These are phyloP conservation scores for Jamesozyma rosinii DNA, from an alignment of 805 yeast genomes.

Conservation along the genomic window DNA sequence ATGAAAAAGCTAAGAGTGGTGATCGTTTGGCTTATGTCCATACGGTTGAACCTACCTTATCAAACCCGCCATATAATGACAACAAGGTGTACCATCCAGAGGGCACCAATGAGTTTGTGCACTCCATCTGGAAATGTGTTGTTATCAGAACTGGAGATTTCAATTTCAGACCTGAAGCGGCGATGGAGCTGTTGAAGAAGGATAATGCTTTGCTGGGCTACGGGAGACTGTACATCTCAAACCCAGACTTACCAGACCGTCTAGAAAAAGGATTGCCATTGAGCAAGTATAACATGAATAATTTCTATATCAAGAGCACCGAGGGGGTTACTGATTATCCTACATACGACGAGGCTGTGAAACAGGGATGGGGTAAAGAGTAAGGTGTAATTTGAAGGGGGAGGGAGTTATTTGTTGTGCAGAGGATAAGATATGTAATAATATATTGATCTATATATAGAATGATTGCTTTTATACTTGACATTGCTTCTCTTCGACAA, in stretches of 20 bases:
- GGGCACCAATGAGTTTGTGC: slow-evolving; percentile 30
- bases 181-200: slow-evolving; percentile 1
- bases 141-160: slow-evolving; percentile 34
- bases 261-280: not conserved
- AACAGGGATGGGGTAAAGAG: not conserved
- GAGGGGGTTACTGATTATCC: not conserved
- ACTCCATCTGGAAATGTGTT: slow-evolving; percentile 36
- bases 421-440: no score
- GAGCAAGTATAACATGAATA: not conserved
- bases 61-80: slow-evolving; percentile 13
- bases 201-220: not conserved
- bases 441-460: no score
- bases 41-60: slow-evolving; percentile 35
- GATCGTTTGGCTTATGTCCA: slow-evolving; percentile 33
- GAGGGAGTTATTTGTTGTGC: no score
- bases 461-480: no score
- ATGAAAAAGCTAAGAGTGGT: slow-evolving; percentile 27
- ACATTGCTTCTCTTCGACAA: no score
- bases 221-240: not conserved
- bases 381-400: no score
- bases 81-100: slow-evolving; percentile 21
- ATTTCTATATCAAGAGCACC: not conserved
- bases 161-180: slow-evolving; percentile 18
- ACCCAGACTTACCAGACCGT: not conserved
- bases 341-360: not conserved